Evolutionary conservation across 2,329 filamentous ascomycete species (phyloP).

Genomic region (Trichophyton mentagrophytes): DNA sequence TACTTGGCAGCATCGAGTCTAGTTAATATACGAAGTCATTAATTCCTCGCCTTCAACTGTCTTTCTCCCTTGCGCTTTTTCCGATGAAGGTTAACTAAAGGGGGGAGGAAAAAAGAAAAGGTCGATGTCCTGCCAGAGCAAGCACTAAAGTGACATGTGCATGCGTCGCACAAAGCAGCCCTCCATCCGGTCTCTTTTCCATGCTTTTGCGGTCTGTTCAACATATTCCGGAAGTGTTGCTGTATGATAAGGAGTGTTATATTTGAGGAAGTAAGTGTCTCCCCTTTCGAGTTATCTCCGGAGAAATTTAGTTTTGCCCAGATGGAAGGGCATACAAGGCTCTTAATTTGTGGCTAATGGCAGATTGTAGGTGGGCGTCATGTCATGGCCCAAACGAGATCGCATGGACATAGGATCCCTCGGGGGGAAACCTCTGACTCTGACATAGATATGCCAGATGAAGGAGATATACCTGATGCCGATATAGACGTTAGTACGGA

Average conservation of each 20-base stretch:
- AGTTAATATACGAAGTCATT: neutral
- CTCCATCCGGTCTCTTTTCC: neutral
- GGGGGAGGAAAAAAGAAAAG: slow-evolving; percentile 1
- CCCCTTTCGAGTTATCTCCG: neutral
- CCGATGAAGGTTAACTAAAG: neutral
- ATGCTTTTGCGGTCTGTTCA: neutral
- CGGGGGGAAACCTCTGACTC: neutral
- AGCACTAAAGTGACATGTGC: neutral
- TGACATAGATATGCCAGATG: neutral
- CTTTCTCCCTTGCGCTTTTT: neutral
- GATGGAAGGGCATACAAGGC: neutral
- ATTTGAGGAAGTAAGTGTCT: neutral
- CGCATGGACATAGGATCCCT: neutral
- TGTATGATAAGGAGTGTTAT: neutral
- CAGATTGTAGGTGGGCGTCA: slow-evolving; percentile 3
- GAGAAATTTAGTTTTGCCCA: neutral
- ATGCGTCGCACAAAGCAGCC: neutral
- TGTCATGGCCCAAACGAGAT: slow-evolving; percentile 11
- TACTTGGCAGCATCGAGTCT: neutral
- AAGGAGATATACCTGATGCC: neutral
- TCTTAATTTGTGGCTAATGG: neutral
- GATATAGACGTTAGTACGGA: slow-evolving; percentile 1
- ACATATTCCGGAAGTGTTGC: neutral
- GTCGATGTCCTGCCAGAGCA: neutral
- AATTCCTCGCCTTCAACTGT: neutral